Conservation (phyloP, 1,284 basidiomycete genomes). For the Naganishia cerealis region DNA sequence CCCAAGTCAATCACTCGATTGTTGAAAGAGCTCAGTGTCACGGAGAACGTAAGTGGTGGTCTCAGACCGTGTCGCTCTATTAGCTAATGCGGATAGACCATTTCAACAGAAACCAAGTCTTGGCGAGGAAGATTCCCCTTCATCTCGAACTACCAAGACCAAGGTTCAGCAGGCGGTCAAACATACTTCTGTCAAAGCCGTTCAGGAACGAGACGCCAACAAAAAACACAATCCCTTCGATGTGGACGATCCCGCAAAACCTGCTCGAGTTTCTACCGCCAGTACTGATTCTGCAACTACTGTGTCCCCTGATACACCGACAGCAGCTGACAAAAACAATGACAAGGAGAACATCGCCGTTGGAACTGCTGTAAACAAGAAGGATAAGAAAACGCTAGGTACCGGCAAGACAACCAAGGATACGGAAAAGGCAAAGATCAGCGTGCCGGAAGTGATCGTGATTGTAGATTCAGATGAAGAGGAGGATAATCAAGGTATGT, state of each 20-base stretch:
- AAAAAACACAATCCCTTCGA: constrained; percentile 17
- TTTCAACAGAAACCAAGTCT: constrained; percentile 13
- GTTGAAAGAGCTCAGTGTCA: constrained; percentile 27
- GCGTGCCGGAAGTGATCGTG: constrained; percentile 14
- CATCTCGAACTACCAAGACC: constrained; percentile 19
- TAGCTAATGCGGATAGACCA: background rate
- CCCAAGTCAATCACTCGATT: constrained; percentile 26
- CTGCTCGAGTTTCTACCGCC: constrained; percentile 21
- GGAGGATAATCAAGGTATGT: constrained; percentile 13
- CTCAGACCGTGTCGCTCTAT: background rate
- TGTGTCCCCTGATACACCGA: constrained; percentile 20
- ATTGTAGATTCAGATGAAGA: constrained; percentile 24
- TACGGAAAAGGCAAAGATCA: constrained; percentile 30
- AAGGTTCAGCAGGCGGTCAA: constrained; percentile 9
- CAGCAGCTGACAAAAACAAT: constrained; percentile 1
- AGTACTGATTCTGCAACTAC: constrained; percentile 27
- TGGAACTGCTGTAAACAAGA: constrained; percentile 6
- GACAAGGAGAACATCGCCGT: constrained; percentile 23
- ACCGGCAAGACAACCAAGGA: background rate
- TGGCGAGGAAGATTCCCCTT: constrained; percentile 25
- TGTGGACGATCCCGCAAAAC: constrained; percentile 13
- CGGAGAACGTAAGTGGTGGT: constrained; percentile 12
- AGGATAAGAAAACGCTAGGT: constrained; percentile 1
- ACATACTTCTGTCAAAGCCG: constrained; percentile 5
- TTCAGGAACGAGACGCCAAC: constrained; percentile 21